Percentiles rank a stretch among this genome's conserved stretches.
These are phyloP conservation scores for Cadophora luteo-olivacea DNA, from an alignment of 2,329 filamentous ascomycete genomes.

Conservation along the genomic window DNA sequence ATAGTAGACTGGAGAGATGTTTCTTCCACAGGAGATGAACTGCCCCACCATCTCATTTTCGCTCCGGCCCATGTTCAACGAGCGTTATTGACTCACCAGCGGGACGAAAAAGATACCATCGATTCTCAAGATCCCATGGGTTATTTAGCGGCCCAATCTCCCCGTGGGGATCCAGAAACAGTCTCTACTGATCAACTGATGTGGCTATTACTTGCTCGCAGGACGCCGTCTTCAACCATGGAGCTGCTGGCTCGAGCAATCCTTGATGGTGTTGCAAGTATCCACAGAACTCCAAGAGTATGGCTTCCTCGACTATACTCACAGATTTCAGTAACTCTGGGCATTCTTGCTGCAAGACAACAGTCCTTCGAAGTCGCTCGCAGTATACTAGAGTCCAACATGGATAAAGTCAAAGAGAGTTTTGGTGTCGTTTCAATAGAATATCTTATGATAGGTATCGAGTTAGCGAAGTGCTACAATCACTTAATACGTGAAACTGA, in stretches of 20 bases:
- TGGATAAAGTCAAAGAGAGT: not conserved
- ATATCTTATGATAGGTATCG: not conserved
- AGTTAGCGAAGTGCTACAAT: slow-evolving; percentile 6
- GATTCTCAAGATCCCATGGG: too few species aligned
- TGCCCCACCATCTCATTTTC: not conserved
- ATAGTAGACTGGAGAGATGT: not conserved
- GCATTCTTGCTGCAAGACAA: not conserved
- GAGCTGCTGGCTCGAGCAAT: not conserved
- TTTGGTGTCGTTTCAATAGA: not conserved
- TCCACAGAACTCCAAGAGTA: not conserved
- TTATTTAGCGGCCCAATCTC: too few species aligned
- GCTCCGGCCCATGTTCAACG: not conserved
- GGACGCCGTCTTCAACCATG: not conserved
- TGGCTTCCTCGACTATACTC: not conserved
- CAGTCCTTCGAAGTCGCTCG: not conserved
- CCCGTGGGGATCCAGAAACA: too few species aligned
- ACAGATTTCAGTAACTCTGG: too few species aligned
- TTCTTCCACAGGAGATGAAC: not conserved
- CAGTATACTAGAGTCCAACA: not conserved
- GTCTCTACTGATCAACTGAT: not conserved
- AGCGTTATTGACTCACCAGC: not conserved
- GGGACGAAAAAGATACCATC: not conserved
- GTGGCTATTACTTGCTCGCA: too few species aligned
- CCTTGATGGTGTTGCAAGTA: not conserved
- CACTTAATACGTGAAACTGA: not conserved